Evolutionary conservation across 2,329 filamentous ascomycete species (phyloP), one percentile per base, ranked within the genome.

Genomic region (Xylariaceae sp.): DNA sequence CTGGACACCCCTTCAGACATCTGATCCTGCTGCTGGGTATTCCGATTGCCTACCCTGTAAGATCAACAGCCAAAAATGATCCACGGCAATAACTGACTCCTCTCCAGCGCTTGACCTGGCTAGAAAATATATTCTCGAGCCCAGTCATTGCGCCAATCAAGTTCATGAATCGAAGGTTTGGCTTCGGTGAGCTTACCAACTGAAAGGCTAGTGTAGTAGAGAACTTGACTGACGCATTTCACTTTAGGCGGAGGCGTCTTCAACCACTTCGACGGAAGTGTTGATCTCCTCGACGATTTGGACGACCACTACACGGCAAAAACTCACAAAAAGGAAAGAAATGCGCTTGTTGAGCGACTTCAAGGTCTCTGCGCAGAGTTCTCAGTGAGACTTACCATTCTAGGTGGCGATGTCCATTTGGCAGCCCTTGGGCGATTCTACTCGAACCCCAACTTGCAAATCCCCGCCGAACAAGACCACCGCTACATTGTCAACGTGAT

Each of bases 261-360:
- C 78, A 97, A 97, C 71, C 81, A 90, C 54, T 96, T 97, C 63
- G 92, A 96, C 64, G 92, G 92, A 49, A 91, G 88, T 53, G 88
- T 96, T 29, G 94, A 97, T 73, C 84, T 97, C 29, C 77, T 96
- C 12, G 91, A 96, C 68, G 91, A 95, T 63, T 78, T 96, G 26
- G 92, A 97, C 70, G 94, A 99, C 70, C 94, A 99, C 68, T 96
- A 96, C 76, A 96, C 92, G 1, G 89, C 91, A 4, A 84, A 84
- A 59, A 90, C 91, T 49, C 92, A 97, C 77, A 97, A 96, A 73
- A 80, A 83, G 56, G 92, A 97, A 76, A 88, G 92, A 44, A 85
- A 85, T 54, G 78, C 83, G 40, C 77, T 97, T 43, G 78, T 99
- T 41, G 81, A 90, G 64, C 84, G 88, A 61, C 78, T 99, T 40